Evolutionary conservation across 495 filamentous ascomycete genomes (phyloP).

Genomic region (Neurospora cerealis): DNA sequence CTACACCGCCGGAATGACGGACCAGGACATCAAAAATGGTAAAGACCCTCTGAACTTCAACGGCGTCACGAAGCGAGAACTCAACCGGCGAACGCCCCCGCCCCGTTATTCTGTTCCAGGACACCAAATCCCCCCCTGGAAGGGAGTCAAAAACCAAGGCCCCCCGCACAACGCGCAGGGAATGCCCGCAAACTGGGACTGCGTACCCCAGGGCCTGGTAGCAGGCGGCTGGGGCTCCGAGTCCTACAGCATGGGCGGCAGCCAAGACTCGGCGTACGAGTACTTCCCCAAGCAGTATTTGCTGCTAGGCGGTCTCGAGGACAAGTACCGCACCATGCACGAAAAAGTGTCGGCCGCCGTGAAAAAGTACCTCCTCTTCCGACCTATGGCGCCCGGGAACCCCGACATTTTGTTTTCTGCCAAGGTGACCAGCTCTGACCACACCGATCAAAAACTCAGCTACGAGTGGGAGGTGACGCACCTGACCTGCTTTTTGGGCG

Average conservation of each 20-base stretch:
- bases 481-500: slow-evolving; percentile 83
- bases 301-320: slow-evolving; percentile 71
- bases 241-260: slow-evolving; percentile 57
- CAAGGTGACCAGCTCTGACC: slow-evolving; percentile 28
- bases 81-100: neutral
- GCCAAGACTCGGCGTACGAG: slow-evolving; percentile 88
- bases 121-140: neutral
- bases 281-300: slow-evolving; percentile 80
- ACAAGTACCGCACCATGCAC: slow-evolving; percentile 79
- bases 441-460: slow-evolving; percentile 26
- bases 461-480: slow-evolving; percentile 59
- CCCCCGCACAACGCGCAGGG: slow-evolving; percentile 8
- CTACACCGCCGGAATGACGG: slow-evolving; percentile 1
- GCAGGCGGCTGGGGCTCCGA: slow-evolving; percentile 25
- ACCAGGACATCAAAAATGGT: neutral
- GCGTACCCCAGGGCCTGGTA: slow-evolving; percentile 43
- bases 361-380: slow-evolving; percentile 70
- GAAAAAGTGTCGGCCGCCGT: slow-evolving; percentile 57
- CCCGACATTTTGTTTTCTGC: slow-evolving; percentile 70
- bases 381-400: slow-evolving; percentile 69
- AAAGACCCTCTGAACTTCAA: neutral
- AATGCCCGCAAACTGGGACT: slow-evolving; percentile 31
- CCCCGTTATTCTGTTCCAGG: neutral
- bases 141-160: neutral
- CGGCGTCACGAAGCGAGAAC: neutral